Conservation (phyloP, 2,329 filamentous ascomycete genomes). For the Trichoderma sp. region DNA sequence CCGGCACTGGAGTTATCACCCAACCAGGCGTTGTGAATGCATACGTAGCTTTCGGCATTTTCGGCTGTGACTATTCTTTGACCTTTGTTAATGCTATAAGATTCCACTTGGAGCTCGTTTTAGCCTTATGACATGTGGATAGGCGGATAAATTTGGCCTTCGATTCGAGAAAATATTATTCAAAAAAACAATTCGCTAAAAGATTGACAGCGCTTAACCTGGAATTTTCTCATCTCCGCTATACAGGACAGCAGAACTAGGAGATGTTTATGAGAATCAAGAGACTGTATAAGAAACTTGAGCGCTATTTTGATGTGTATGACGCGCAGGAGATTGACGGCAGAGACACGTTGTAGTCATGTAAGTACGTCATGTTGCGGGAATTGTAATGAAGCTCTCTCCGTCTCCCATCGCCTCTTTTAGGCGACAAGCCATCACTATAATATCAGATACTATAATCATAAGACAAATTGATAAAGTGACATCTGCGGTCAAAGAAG, state of each 20-base stretch:
- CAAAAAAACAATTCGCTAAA: not conserved
- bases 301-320: not conserved
- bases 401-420: not conserved
- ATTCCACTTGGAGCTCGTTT: constrained; percentile 32
- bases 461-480: not conserved
- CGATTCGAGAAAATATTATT: not conserved
- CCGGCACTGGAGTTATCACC: not conserved
- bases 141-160: not conserved
- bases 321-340: not conserved
- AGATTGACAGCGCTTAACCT: not conserved
- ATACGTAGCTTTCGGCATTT: not conserved
- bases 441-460: not conserved
- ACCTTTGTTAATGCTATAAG: not conserved
- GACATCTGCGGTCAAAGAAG: not conserved
- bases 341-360: not conserved
- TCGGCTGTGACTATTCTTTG: not conserved
- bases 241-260: not conserved
- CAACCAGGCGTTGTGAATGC: not conserved
- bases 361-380: not conserved
- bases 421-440: not conserved
- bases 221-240: not conserved
- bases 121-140: not conserved
- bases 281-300: not conserved
- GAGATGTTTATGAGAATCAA: not conserved
- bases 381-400: not conserved